Evolutionary conservation across 805 yeast genomes (phyloP), one percentile per base, ranked within the genome.

Genomic region (Hanseniaspora clermontiae): DNA sequence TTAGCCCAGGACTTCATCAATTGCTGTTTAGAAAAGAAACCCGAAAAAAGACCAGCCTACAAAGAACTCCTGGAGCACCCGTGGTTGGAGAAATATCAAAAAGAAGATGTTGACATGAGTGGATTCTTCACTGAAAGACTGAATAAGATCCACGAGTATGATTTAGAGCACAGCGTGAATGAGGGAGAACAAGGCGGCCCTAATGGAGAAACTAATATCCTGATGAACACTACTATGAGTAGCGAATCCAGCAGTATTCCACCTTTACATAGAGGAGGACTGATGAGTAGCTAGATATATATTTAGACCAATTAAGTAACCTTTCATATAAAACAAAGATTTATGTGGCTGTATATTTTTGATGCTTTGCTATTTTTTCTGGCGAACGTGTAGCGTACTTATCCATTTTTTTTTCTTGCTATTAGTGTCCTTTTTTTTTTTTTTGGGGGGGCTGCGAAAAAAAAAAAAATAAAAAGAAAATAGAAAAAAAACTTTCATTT

Each of bases 1-100:
- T 84, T 83, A 52, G 97, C 97, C 0, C 83, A 81, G 62, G 80
- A 82, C 60, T 93, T 93, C 68, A 95, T 91, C 11, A 74, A 75
- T 12, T 76, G 79, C 58, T 86, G 93, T 69, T 73, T 93, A 57
- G 82, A 82, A 63, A 93, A 91, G 70, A 78, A 78, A 56, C 95
- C 98, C 1, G 79, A 79, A 32, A 72, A 78, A 59, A 78, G 98
- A 62, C 96, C 97, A 17, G 78, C 82, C 2, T 93, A 93, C 67
- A 78, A 81, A 1, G 77, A 83, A 53, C 75, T 93, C 57, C 71
- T 90, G 55, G 73, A 78, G 38, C 95, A 87, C 66, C 93, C 93
- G 3, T 93, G 98, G 97, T 71, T 93, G 58, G 66, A 72, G 32
- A 76, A 74, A 60, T 76, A 77, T 62, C 66, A 76, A 53, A 72